Conservation (phyloP, 306 rosid genomes). For the Trifolium subterraneum region DNA sequence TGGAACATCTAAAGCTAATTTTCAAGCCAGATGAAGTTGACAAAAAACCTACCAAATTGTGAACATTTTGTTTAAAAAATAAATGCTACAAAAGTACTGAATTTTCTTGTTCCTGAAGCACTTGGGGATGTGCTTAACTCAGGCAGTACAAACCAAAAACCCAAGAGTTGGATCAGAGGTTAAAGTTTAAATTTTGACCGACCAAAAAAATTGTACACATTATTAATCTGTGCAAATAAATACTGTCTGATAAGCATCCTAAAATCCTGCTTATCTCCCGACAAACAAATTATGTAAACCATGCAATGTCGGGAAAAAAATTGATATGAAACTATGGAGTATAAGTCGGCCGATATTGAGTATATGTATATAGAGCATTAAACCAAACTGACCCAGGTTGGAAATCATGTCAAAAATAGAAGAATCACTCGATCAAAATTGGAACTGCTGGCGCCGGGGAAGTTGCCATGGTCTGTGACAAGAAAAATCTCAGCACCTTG, state of each 20-base stretch:
- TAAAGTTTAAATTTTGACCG: conserved; percentile 3
- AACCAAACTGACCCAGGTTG: conserved; percentile 22
- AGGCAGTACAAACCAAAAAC: neutral
- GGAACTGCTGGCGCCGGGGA: neutral
- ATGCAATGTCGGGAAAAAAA: neutral
- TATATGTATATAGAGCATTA: conserved; percentile 19
- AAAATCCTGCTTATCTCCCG: conserved; percentile 57
- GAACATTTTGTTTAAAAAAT: neutral
- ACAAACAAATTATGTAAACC: conserved; percentile 35
- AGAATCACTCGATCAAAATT: conserved; percentile 9
- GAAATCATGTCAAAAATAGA: conserved; percentile 24
- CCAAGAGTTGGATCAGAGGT: neutral
- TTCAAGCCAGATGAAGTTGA: too few species aligned
- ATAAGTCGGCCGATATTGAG: conserved; percentile 10
- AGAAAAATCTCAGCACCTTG: conserved; percentile 20
- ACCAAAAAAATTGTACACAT: conserved; percentile 22
- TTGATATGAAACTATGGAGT: conserved; percentile 24
- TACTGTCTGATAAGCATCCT: conserved; percentile 56
- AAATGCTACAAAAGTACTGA: neutral
- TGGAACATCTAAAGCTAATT: too few species aligned
- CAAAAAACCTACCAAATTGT: neutral
- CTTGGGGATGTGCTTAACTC: neutral
- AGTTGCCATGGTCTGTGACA: neutral
- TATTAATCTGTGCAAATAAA: conserved; percentile 53
- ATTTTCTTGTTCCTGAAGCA: neutral